phyloP scores from a whole-genome alignment of 2,329 filamentous ascomycete genomes.

The Penicillium sp. region DNA sequence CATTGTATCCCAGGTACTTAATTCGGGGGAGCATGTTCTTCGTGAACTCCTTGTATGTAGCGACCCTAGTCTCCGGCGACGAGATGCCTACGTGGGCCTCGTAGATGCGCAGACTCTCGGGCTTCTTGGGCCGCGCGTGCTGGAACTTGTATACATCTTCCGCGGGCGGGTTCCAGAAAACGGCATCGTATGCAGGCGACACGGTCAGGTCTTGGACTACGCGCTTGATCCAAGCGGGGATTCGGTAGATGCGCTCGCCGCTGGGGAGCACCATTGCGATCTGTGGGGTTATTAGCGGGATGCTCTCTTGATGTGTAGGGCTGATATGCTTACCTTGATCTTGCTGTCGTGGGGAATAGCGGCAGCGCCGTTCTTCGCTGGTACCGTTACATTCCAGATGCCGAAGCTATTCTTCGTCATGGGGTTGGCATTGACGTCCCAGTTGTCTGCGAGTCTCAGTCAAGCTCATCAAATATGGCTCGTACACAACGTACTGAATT shows the following conservation, averaged over 20 bases:
- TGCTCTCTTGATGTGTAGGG: not conserved
- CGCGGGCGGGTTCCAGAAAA: conserved; percentile 92
- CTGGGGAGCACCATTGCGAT: conserved; percentile 78
- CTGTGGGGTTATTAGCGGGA: conserved; percentile 46
- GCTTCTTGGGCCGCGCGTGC: conserved; percentile 77
- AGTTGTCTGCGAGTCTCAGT: conserved; percentile 63
- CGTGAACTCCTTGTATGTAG: conserved; percentile 97
- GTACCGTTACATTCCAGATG: conserved; percentile 79
- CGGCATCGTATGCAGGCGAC: conserved; percentile 89
- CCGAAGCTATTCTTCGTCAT: conserved; percentile 87
- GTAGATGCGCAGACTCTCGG: conserved; percentile 84
- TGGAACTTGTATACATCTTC: conserved; percentile 80
- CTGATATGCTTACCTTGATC: conserved; percentile 67
- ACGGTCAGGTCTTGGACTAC: conserved; percentile 90
- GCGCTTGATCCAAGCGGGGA: conserved; percentile 96
- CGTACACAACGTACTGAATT: conserved; percentile 70
- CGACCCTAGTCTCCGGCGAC: conserved; percentile 80
- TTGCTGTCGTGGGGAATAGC: conserved; percentile 92
- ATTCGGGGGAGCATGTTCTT: conserved; percentile 88
- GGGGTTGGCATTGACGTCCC: conserved; percentile 77
- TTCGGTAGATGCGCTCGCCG: conserved; percentile 78
- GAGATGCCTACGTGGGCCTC: conserved; percentile 99
- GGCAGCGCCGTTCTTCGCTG: conserved; percentile 69
- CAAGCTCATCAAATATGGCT: conserved; percentile 11
- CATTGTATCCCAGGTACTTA: conserved; percentile 87